Evolutionary conservation across 1,284 basidiomycete genomes (phyloP), one percentile per base, ranked within the genome.

Genomic region (Marasmius fiardii): DNA sequence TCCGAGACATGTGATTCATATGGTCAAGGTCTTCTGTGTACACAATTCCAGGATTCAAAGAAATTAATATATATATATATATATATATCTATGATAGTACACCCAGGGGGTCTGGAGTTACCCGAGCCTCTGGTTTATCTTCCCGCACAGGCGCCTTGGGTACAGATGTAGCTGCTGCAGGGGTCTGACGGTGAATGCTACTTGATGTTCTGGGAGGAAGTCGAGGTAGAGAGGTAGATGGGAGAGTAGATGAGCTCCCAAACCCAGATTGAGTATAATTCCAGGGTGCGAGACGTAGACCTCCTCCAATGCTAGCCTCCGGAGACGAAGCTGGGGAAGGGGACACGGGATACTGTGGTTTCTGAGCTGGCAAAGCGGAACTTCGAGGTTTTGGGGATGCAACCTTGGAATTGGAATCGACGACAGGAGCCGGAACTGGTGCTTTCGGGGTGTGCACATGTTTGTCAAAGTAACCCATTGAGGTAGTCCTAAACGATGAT

Each of bases 41-140:
- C 21, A 21, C 44, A 24, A 33, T 6, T 41, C 12, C 31, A 33
- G 23, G 20, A 18, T 34, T 10, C 43, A 54, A 57, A 21, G 16
- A 37, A 45, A 18, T 44, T 44, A 45, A 45, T 35, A 58, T 28
- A 54, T 35, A 44, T 58, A 53, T 56, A n/a, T n/a, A n/a, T n/a
- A n/a, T 53, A 35, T 55, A 53, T 33, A 57, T 10, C 44, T 54
- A 72, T 57, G 68, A 70, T 56, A 82, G 66, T 51, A 76, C 86
- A 43, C 86, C 86, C 45, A 89, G 66, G n/a, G 86, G 86, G 71
- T 89, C 86, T 43, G 80, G 74, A 4, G 55, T 48, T 33, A 18
- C 39, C 28, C 53, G 43, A 43, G 20, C 12, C 57, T 78, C 72
- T 12, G 65, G 66, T 55, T 66, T 64, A 53, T 54, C 63, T 53